Conservation (phyloP, 768 basidiomycete genomes). For the Lactifluus pinguis region DNA sequence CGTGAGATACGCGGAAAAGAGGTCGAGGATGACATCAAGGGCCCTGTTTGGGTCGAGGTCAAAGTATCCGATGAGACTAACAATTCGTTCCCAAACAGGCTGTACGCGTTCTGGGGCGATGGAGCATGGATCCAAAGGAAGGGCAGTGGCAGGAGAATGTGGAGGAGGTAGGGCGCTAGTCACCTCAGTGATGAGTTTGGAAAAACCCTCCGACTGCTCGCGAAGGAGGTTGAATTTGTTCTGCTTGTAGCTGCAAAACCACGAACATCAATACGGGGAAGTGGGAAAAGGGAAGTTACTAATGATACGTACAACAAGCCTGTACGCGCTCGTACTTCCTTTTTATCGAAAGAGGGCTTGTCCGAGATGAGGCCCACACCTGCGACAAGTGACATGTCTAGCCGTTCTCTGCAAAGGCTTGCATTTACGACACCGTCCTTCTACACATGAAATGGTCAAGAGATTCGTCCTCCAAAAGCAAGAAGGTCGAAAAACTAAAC, state of each 20-base stretch:
- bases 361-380: conserved; percentile 63
- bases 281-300: background rate
- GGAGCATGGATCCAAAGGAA: conserved; percentile 49
- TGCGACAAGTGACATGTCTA: conserved; percentile 58
- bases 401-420: conserved; percentile 59
- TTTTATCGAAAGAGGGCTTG: conserved; percentile 58
- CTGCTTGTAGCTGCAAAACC: conserved; percentile 74
- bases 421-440: conserved; percentile 47
- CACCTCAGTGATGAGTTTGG: conserved; percentile 82
- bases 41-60: conserved; percentile 94
- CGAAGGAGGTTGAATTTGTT: conserved; percentile 97
- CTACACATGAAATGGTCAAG: conserved; percentile 29
- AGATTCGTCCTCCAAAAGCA: conserved; percentile 36
- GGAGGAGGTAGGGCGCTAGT: conserved; percentile 67
- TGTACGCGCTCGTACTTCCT: conserved; percentile 72
- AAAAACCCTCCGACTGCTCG: conserved; percentile 96
- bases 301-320: conserved; percentile 60
- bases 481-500: background rate
- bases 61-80: conserved; percentile 90
- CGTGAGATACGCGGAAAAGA: conserved; percentile 72
- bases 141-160: conserved; percentile 58
- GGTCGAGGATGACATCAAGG: conserved; percentile 87
- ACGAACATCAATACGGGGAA: background rate
- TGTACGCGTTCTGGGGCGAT: conserved; percentile 56
- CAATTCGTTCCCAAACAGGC: conserved; percentile 73